Conservation (phyloP, 257 asterid species). For the Solanum chmielewskii region DNA sequence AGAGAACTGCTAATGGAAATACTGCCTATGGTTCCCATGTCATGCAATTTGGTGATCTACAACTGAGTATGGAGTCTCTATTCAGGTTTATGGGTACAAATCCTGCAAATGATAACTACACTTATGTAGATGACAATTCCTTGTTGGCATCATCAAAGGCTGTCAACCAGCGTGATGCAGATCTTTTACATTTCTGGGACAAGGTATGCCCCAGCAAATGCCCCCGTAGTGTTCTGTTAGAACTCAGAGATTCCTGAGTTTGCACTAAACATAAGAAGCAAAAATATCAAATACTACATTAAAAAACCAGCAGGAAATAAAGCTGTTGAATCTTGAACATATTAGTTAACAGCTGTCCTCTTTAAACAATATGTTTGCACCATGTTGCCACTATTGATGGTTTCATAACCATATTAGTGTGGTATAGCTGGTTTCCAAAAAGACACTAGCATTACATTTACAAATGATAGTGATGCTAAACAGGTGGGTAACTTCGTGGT, state of each 20-base stretch:
- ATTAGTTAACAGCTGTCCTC: not conserved
- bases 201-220: conserved; percentile 38
- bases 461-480: not conserved
- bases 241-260: not conserved
- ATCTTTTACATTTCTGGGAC: conserved; percentile 85
- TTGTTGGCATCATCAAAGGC: conserved; percentile 35
- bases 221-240: too few species aligned
- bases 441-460: not conserved
- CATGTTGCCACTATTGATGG: not conserved
- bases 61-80: conserved; percentile 42
- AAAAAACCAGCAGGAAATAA: not conserved
- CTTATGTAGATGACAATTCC: conserved; percentile 46
- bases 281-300: not conserved
- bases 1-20: conserved; percentile 54
- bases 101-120: conserved; percentile 72
- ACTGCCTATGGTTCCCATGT: conserved; percentile 76
- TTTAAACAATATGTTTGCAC: not conserved
- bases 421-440: not conserved
- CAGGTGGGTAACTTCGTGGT: not conserved
- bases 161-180: conserved; percentile 90
- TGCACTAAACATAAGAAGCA: not conserved
- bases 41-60: conserved; percentile 81
- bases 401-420: not conserved
- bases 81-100: conserved; percentile 62
- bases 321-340: not conserved